Base-by-base conservation (phyloP, 2,329 filamentous ascomycete genomes). In the Periconia sp. region DNA sequence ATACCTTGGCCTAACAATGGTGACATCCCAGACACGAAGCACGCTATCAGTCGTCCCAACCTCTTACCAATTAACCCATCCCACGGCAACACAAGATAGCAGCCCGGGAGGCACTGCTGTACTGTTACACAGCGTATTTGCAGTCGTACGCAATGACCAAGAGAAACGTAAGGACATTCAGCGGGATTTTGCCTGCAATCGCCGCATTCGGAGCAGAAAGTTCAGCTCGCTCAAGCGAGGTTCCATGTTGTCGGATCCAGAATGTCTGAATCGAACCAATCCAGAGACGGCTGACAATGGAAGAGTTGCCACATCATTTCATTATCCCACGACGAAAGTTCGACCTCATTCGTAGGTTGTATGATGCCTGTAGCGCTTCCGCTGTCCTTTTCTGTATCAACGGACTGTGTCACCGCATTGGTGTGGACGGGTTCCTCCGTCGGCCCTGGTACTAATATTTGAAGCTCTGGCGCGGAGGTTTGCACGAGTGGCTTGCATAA, bases 271-370 rank as follows among this genome's bases (percentile, higher is more conserved):
- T 65, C 63, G 38, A 68, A 65, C 65, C 65, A 68, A 16, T 68
- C 63, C 15, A 68, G 41, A 6, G 58, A 65, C 8, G 65, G 65
- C 21, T 67, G 62, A 7, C 55, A 59, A 34, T 66, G 61, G 32
- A 67, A 67, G 26, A 68, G 40, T 35, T 64, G 61, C 56, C 53
- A 63, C 59, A 66, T 64, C 60, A 66, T 64, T 22, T 66, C 61
- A 17, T 68, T 63, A 5, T 63, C 57, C 56, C 61, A 66, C 3
- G 54, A 56, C 18, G 54, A n/a, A n/a, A n/a, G n/a, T n/a, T n/a
- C n/a, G n/a, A n/a, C n/a, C n/a, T n/a, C n/a, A n/a, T n/a, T n/a
- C n/a, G n/a, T n/a, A n/a, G n/a, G n/a, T n/a, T n/a, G n/a, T n/a
- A n/a, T n/a, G n/a, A n/a, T n/a, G n/a, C n/a, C n/a, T n/a, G n/a